Conservation (phyloP, 2,329 filamentous ascomycete genomes). For the Chrysoporthe deuterocubensis region DNA sequence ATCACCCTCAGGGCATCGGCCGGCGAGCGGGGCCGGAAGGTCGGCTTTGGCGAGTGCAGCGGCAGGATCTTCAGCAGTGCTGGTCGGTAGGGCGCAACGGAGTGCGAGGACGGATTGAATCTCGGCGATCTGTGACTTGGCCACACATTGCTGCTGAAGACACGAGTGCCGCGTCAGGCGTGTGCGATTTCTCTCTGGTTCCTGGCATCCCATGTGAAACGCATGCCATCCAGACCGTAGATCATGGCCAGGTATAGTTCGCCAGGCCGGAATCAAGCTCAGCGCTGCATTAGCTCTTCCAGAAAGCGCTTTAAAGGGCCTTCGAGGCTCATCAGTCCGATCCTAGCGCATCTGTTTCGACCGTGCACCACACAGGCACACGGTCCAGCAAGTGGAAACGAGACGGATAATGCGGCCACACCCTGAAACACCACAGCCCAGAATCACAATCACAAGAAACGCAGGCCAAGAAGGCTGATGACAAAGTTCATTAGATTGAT, state of each 20-base stretch:
- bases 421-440: background rate
- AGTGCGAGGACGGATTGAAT: background rate
- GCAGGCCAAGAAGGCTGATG: background rate
- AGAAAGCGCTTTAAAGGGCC: background rate
- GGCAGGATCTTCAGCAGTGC: slow-evolving; percentile 37
- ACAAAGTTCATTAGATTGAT: too few relatives aligned
- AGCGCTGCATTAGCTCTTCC: background rate
- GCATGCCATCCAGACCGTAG: background rate
- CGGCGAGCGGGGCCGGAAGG: slow-evolving; percentile 39
- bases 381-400: background rate
- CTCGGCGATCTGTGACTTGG: background rate
- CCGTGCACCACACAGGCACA: background rate
- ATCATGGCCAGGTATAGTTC: background rate
- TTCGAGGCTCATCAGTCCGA: background rate
- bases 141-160: too few relatives aligned
- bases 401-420: background rate
- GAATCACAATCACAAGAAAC: background rate
- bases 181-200: background rate
- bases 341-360: background rate
- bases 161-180: too few relatives aligned
- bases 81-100: background rate
- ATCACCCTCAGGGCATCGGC: slow-evolving; percentile 46
- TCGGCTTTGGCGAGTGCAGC: slow-evolving; percentile 51
- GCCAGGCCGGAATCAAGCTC: background rate
- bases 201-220: background rate